Conservation (phyloP, 1,139 yeast species). For the Saccharomycopsis phalli region DNA sequence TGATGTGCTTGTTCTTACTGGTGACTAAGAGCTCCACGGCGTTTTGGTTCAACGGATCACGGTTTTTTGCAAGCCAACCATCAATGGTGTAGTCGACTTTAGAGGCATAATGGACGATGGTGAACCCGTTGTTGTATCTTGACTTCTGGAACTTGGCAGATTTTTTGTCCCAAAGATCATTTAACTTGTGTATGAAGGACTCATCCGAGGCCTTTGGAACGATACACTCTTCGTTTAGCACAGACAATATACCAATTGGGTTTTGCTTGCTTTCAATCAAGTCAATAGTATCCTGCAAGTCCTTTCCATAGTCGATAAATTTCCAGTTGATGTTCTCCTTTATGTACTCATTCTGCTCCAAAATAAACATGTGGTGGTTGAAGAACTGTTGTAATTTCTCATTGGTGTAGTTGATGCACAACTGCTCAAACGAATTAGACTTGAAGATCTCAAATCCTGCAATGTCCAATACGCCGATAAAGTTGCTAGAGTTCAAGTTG, state of each 20-base stretch:
- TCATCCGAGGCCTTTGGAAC: conserved; percentile 85
- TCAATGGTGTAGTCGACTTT: conserved; percentile 86
- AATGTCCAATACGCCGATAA: conserved; percentile 90
- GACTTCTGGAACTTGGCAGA: conserved; percentile 61
- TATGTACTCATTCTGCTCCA: conserved; percentile 92
- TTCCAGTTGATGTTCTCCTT: conserved; percentile 95
- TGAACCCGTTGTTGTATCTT: conserved; percentile 59
- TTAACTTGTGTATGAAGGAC: conserved; percentile 74
- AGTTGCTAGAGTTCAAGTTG: conserved; percentile 38
- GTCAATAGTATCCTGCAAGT: conserved; percentile 89
- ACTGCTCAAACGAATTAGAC: conserved; percentile 86
- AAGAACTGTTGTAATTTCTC: conserved; percentile 95
- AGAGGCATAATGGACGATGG: conserved; percentile 90
- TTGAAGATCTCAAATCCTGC: conserved; percentile 97
- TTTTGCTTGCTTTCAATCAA: conserved; percentile 61
- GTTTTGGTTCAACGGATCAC: conserved; percentile 84
- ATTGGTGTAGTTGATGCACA: conserved; percentile 93
- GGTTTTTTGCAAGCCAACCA: conserved; percentile 91
- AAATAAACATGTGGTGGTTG: conserved; percentile 94
- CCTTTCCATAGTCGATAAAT: conserved; percentile 94
- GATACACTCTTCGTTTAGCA: conserved; percentile 91
- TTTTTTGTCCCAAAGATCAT: conserved; percentile 45
- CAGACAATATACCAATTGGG: conserved; percentile 82
- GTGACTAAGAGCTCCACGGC: conserved; percentile 48
- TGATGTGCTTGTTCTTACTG: conserved; percentile 48